phyloP scores from a whole-genome alignment of 129 eudicot genomes.

The Kitagawia praeruptora region DNA sequence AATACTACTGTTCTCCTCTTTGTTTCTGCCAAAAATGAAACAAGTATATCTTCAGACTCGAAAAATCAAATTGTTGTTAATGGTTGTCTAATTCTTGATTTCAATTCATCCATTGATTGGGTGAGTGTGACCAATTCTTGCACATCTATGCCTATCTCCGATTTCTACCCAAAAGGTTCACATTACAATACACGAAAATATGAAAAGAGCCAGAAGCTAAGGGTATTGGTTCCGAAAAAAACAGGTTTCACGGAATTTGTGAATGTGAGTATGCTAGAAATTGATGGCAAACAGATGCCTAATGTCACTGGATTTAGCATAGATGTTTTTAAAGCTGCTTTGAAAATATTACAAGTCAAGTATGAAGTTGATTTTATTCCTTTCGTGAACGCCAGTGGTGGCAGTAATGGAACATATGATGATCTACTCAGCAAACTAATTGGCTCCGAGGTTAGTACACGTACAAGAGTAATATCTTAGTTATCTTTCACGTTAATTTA shows the following conservation, averaged over 20 bases:
- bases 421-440: constrained; percentile 25
- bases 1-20: neutral
- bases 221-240: constrained; percentile 40
- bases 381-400: constrained; percentile 18
- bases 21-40: neutral
- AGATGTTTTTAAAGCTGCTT: constrained; percentile 47
- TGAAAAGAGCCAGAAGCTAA: constrained; percentile 20
- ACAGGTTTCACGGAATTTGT: constrained; percentile 37
- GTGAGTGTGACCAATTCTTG: constrained; percentile 3
- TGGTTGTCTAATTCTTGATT: neutral
- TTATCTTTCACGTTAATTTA: neutral
- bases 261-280: constrained; percentile 12
- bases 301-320: constrained; percentile 36
- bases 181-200: neutral
- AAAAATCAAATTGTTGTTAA: neutral
- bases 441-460: constrained; percentile 17
- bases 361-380: constrained; percentile 32
- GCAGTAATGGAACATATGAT: constrained; percentile 19
- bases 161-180: neutral
- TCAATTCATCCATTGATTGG: neutral
- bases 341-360: constrained; percentile 23
- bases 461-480: neutral
- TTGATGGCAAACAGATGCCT: constrained; percentile 6
- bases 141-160: neutral
- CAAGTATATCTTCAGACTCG: neutral